A percentile compares a stretch with the other conserved stretches of the same genome.
These are phyloP conservation scores for Trichoderma sp. DNA, from an alignment of 2,329 filamentous ascomycete genomes.

Conservation along the genomic window DNA sequence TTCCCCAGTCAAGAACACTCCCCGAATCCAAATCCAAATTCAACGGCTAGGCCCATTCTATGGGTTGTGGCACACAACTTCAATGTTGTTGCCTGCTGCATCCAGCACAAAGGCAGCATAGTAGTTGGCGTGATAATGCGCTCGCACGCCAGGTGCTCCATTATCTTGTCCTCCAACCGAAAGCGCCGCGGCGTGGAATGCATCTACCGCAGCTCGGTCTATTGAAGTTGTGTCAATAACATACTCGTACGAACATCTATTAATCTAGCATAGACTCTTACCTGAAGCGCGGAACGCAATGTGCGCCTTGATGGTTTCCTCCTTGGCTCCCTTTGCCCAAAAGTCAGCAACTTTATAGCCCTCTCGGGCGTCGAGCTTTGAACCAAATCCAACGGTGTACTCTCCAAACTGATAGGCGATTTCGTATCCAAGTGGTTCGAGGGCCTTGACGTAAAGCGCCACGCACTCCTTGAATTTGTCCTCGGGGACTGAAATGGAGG, in stretches of 20 bases:
- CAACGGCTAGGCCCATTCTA: not conserved
- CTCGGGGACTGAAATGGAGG: slow-evolving; percentile 34
- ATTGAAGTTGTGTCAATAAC: not conserved
- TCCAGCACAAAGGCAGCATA: slow-evolving; percentile 54
- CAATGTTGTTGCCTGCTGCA: slow-evolving; percentile 55
- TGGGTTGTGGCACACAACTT: slow-evolving; percentile 39
- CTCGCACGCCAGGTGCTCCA: slow-evolving; percentile 48
- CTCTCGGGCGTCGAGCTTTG: slow-evolving; percentile 13
- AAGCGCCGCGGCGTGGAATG: slow-evolving; percentile 45
- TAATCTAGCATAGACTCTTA: not conserved
- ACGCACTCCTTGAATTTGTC: slow-evolving; percentile 33
- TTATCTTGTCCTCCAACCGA: slow-evolving; percentile 50
- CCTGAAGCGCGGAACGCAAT: slow-evolving; percentile 37
- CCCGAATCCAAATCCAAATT: not conserved
- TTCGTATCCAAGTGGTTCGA: slow-evolving; percentile 41
- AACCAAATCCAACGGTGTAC: slow-evolving; percentile 37
- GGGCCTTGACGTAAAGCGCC: slow-evolving; percentile 38
- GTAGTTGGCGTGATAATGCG: slow-evolving; percentile 48
- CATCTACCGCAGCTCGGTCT: slow-evolving; percentile 47
- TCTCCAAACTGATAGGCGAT: slow-evolving; percentile 32
- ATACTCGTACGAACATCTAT: not conserved
- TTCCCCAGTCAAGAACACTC: not conserved
- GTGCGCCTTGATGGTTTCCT: slow-evolving; percentile 28
- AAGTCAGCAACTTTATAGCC: slow-evolving; percentile 31
- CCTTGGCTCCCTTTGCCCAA: slow-evolving; percentile 33